Evolutionary conservation across 805 yeast genomes (phyloP), one percentile per base, ranked within the genome.

Genomic region (Isabelozyma heimii): DNA sequence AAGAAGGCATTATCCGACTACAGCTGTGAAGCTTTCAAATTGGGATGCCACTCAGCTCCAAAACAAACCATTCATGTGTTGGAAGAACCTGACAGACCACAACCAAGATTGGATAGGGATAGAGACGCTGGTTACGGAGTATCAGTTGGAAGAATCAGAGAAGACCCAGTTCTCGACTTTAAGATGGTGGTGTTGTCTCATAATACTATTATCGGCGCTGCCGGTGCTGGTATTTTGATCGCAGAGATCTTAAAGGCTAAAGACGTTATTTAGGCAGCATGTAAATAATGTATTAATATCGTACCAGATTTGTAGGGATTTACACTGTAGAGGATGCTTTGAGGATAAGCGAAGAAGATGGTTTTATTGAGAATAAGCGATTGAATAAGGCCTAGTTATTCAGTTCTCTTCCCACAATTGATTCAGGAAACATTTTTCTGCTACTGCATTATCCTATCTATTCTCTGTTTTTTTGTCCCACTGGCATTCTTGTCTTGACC

Each of bases 121-220:
- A 84, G 97, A 74, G 97, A 95, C 63, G 80, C 77, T 46, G 98
- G 99, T 30, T 91, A 82, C 71, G 95, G 96, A 60, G 97, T 92
- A 46, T 81, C 95, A 42, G 97, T 94, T 45, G 98, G 99, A 45
- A 82, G 99, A 72, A 74, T 94, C 51, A 85, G 99, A 76, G 88
- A 83, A 59, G 99, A 94, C 66, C 91, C 96, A 8, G 89, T 94
- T 10, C 79, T 94, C 59, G 99, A 94, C 69, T 83, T 81, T 76
- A 94, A 94, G 75, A 92, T 94, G 91, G 97, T 94, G 47, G 94
- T 91, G n/a, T 76, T 94, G 56, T 91, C 97, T 26, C 99, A 94
- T 72, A 94, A 94, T 79, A 94, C 99, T 47, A 81, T 94, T 61
- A 89, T 94, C 57, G 99, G 99, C 64, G 99, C 99, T 63, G 99